Evolutionary conservation across 257 asterid genomes (phyloP), one percentile per base, ranked within the genome.

Genomic region (Nicotiana paniculata): DNA sequence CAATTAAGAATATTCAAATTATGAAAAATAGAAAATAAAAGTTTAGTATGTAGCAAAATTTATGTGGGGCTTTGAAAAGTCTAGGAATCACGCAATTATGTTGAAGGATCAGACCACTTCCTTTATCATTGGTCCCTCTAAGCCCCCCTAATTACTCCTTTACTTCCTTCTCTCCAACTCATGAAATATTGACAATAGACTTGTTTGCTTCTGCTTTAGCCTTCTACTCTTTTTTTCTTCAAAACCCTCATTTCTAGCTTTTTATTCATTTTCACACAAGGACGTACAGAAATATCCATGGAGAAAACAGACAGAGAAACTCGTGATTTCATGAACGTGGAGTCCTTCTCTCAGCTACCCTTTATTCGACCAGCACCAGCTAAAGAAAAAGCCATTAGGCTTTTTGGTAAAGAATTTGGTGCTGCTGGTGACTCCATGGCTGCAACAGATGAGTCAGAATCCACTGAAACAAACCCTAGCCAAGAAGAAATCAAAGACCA

Each of bases 311-410:
- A 95, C 9, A 87, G 88, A 63, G 98, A 95, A 83, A 92, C 97
- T 30, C 94, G 85, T 21, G 98, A 95, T 77, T 90, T 93, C 89
- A 90, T 92, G 97, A 93, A 90, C 82, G 98, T 93, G 33, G 93
- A 93, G 39, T 93, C 99, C 10, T 95, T 93, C 95, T 91, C 99
- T 65, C 98, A 93, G 86, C 83, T 95, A 17, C 99, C 99, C 85
- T 95, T 95, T 51, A 91, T 93, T 87, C 97, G 97, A 37, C 93
- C 97, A 0, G 80, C 97, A 28, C 84, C 84, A 0, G 35, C 35
- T 11, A 87, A 86, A 82, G 93, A 85, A 32, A 90, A 85, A 74
- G 90, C 89, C 79, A 91, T 95, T 48, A 84, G 99, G 85, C 95
- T 95, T 1, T 95, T 95, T 16, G 99, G 99, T 3, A 89, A 95